Percentiles rank a stretch among this genome's conserved stretches.
Evolutionary conservation across 2,329 filamentous ascomycete genomes (phyloP).

Genomic region (Microascus cirrosus): DNA sequence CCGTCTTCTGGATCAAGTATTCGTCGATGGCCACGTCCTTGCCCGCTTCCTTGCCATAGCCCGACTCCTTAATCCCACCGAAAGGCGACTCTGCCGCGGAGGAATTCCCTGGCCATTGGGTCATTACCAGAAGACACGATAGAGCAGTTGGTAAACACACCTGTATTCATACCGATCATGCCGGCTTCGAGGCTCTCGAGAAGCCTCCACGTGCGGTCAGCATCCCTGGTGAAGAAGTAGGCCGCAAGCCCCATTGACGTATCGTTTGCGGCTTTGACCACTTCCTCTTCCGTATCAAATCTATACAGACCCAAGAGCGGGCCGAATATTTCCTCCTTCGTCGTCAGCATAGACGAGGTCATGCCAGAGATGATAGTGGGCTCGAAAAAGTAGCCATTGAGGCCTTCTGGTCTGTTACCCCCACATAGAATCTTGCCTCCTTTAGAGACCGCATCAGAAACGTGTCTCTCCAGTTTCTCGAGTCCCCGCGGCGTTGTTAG

Average conservation of each 20-base stretch:
- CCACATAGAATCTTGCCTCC: constrained; percentile 13
- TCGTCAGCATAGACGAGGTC: constrained; percentile 23
- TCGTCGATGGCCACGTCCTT: constrained; percentile 23
- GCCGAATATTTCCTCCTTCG: constrained; percentile 38
- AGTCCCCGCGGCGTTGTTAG: constrained; percentile 21
- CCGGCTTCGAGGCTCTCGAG: constrained; percentile 6
- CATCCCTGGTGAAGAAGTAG: constrained; percentile 5
- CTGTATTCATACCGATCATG: constrained; percentile 8
- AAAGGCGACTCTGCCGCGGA: constrained; percentile 31
- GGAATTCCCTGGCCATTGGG: constrained; percentile 14
- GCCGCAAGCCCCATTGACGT: constrained; percentile 28
- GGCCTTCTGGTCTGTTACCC: constrained; percentile 12
- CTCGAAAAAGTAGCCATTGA: constrained; percentile 19
- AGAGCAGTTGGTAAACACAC: constrained; percentile 13
- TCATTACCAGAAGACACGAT: background rate
- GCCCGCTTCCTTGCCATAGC: constrained; percentile 33
- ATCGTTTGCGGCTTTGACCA: constrained; percentile 33
- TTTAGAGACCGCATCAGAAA: constrained; percentile 48
- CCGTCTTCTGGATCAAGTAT: constrained; percentile 8
- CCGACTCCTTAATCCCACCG: constrained; percentile 36
- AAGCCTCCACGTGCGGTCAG: constrained; percentile 4
- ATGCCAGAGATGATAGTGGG: constrained; percentile 24
- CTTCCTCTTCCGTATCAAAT: constrained; percentile 37
- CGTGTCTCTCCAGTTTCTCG: constrained; percentile 31
- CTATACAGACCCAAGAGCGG: constrained; percentile 34